Conservation (phyloP, 2,329 filamentous ascomycete genomes). For the Cercospora nicotianae region DNA sequence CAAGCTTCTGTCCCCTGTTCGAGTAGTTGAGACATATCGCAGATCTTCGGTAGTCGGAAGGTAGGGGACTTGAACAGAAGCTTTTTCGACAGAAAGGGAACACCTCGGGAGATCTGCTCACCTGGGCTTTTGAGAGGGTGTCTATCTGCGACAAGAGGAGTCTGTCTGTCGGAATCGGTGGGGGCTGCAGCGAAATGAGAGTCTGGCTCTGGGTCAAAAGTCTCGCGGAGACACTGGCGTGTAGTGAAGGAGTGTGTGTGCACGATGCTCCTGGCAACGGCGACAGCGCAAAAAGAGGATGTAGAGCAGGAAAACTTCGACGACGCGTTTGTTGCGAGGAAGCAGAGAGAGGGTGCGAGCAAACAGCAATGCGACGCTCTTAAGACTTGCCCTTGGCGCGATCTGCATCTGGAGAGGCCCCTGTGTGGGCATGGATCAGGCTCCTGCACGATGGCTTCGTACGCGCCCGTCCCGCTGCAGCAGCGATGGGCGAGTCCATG, state of each 20-base stretch:
- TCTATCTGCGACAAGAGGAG: conserved; percentile 17
- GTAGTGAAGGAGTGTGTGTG: conserved; percentile 21
- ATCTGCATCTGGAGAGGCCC: conserved; percentile 24
- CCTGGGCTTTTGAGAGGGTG: conserved; percentile 13
- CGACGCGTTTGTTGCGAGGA: conserved; percentile 9
- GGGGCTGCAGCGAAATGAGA: conserved; percentile 26
- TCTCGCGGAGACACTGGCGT: conserved; percentile 27
- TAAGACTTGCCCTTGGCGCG: conserved; percentile 29
- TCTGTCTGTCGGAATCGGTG: conserved; percentile 9
- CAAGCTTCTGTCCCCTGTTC: not conserved
- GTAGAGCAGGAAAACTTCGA: not conserved
- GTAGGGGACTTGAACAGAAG: not conserved
- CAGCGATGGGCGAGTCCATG: conserved; percentile 13
- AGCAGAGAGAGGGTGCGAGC: not conserved
- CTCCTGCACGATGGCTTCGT: conserved; percentile 17
- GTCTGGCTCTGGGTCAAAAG: conserved; percentile 23
- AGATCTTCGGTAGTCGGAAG: conserved; percentile 1
- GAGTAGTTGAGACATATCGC: conserved; percentile 8
- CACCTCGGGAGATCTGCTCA: conserved; percentile 11
- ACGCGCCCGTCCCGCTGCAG: conserved; percentile 26
- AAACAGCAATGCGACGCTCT: conserved; percentile 16
- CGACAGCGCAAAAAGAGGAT: conserved; percentile 4
- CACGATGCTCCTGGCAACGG: conserved; percentile 30
- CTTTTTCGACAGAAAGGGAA: not conserved
- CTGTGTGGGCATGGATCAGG: conserved; percentile 21